Evolutionary conservation across 1,284 basidiomycete genomes (phyloP).

Genomic region (Hymenochaete sp.): DNA sequence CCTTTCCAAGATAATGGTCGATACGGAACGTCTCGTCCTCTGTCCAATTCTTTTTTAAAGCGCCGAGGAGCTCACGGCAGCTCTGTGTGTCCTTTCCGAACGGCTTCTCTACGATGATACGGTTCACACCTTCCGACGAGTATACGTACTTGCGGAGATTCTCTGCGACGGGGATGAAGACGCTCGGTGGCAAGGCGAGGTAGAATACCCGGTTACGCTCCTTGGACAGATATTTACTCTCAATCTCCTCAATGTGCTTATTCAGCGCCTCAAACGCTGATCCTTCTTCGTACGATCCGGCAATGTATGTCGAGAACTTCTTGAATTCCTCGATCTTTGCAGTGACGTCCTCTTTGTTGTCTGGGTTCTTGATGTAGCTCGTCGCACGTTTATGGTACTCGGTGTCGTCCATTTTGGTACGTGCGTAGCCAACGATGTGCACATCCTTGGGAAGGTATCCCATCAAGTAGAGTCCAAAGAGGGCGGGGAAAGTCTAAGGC

Average conservation of each 20-base stretch:
- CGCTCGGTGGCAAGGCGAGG: slow-evolving; percentile 88
- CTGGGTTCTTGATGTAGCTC: slow-evolving; percentile 74
- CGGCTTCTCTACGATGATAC: slow-evolving; percentile 94
- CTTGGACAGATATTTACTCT: slow-evolving; percentile 56
- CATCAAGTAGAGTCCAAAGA: slow-evolving; percentile 80
- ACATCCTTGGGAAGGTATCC: slow-evolving; percentile 75
- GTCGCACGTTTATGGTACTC: slow-evolving; percentile 82
- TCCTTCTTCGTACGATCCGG: slow-evolving; percentile 82
- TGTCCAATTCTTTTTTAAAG: slow-evolving; percentile 80
- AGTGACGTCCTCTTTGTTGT: slow-evolving; percentile 49
- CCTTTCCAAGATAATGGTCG: slow-evolving; percentile 96
- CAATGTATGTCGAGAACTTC: slow-evolving; percentile 67
- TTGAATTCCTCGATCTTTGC: slow-evolving; percentile 77
- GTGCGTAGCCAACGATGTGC: slow-evolving; percentile 90
- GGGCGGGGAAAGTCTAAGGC: slow-evolving; percentile 81
- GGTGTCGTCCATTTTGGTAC: slow-evolving; percentile 85
- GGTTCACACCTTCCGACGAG: slow-evolving; percentile 62
- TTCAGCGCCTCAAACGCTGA: slow-evolving; percentile 72
- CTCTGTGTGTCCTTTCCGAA: slow-evolving; percentile 91
- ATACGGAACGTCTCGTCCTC: slow-evolving; percentile 98
- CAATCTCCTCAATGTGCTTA: slow-evolving; percentile 69
- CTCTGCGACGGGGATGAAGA: slow-evolving; percentile 83
- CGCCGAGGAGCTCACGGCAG: slow-evolving; percentile 69
- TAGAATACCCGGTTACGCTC: slow-evolving; percentile 81
- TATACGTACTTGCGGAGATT: slow-evolving; percentile 81